These are phyloP conservation scores for Trametes pubescens DNA, from an alignment of 1,284 basidiomycete species.

Conservation along the genomic window DNA sequence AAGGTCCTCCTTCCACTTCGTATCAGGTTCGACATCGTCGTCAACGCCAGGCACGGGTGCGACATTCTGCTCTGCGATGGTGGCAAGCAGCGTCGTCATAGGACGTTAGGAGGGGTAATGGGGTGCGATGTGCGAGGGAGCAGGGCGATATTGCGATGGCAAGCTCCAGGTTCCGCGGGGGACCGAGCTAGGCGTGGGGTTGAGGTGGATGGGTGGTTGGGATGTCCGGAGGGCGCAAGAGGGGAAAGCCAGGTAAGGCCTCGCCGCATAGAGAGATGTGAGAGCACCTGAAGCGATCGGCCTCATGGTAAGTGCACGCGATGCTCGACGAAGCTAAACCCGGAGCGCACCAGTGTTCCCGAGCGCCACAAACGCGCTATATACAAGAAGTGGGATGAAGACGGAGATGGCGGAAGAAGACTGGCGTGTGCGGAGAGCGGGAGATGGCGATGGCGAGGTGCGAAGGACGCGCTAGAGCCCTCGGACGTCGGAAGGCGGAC, in stretches of 20 bases:
- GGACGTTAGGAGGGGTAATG: conserved; percentile 19
- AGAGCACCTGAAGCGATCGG: conserved; percentile 43
- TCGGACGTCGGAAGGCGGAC: conserved; percentile 29
- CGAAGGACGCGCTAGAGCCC: conserved; percentile 27
- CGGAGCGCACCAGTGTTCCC: conserved; percentile 29
- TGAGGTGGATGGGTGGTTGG: conserved; percentile 18
- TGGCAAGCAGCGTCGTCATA: conserved; percentile 36
- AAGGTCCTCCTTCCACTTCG: conserved; percentile 57
- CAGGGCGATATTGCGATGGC: conserved; percentile 28
- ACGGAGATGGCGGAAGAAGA: conserved; percentile 6
- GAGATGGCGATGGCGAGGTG: conserved; percentile 11
- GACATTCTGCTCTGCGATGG: conserved; percentile 32
- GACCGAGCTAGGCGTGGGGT: conserved; percentile 27
- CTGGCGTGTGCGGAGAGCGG: conserved; percentile 5
- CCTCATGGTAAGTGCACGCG: conserved; percentile 52
- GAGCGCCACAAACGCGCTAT: conserved; percentile 19
- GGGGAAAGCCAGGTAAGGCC: conserved; percentile 28
- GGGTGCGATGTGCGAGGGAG: conserved; percentile 25
- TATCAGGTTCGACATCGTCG: conserved; percentile 51
- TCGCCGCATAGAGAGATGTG: conserved; percentile 37
- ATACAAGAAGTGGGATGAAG: conserved; percentile 12
- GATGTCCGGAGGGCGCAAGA: conserved; percentile 24
- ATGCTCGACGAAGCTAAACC: conserved; percentile 27
- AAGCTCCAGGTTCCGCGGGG: conserved; percentile 29
- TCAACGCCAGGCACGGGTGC: conserved; percentile 47